Base-by-base conservation (phyloP, 2,329 filamentous ascomycete genomes). In the Eutypa lata region DNA sequence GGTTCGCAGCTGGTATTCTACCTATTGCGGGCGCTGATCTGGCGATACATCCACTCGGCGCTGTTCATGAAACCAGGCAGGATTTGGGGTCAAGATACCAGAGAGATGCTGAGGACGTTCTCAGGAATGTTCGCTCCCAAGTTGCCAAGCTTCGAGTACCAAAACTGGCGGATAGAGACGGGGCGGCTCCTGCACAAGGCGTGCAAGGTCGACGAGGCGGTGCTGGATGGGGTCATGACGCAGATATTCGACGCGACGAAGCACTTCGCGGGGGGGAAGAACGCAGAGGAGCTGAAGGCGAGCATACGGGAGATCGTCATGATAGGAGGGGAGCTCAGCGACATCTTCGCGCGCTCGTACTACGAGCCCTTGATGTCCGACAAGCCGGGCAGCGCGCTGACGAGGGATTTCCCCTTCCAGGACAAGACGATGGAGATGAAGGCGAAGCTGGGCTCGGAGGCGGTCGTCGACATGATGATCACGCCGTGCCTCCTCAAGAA, bases 1-100 rank as follows among this genome's bases (percentile, higher is more conserved):
- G 59, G 38, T 46, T 59, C 51, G 8, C 21, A 52, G 2, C 43
- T 53, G 38, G 22, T 64, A 40, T 52, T 50, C 54, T 66, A 65
- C 49, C 45, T 68, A 10, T 59, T 67, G 46, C 63, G 62, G 11
- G 64, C 63, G 1, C 57, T 67, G 24, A 61, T 68, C 51, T 68
- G 66, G 66, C 59, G 63, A 22, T 65, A 64, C 40, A 47, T 68
- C 28, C 35, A 57, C 37, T 57, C 59, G n/a, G 56, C 56, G 8
- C 53, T 65, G 13, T 61, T 68, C 49, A 47, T 50, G 11, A 56
- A 60, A 11, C 51, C 47, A 37, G 61, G 60, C 35, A 58, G 59
- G 24, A 53, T 60, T 18, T 66, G 61, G 58, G 65, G 64, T 16
- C 57, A 52, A 40, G 55, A 63, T 7, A 13, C 59, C 35, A 55